A percentile compares a stretch with the other conserved stretches of the same genome.
These are phyloP conservation scores for Aspergillus sclerotioniger DNA, from an alignment of 495 filamentous ascomycete species.

Conservation along the genomic window DNA sequence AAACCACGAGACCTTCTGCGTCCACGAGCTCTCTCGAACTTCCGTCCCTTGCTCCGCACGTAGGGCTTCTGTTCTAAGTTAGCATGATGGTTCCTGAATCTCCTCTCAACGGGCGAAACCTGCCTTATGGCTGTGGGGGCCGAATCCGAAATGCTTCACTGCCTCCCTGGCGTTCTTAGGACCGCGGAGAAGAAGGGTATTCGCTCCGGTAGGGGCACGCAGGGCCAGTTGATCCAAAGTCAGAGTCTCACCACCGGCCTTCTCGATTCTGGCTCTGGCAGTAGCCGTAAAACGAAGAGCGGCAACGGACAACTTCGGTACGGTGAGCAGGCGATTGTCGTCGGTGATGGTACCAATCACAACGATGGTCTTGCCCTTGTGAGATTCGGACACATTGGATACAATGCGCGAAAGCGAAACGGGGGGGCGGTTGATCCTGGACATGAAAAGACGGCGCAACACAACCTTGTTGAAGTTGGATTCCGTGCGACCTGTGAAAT, in stretches of 20 bases:
- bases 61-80: constrained; percentile 74
- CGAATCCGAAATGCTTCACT: constrained; percentile 97
- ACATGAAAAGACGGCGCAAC: constrained; percentile 95
- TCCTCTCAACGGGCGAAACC: background rate
- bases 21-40: constrained; percentile 98
- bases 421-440: constrained; percentile 93
- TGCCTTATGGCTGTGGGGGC: constrained; percentile 96
- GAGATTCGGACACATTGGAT: constrained; percentile 58
- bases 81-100: constrained; percentile 11
- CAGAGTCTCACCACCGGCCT: constrained; percentile 88
- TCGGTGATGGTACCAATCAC: constrained; percentile 93
- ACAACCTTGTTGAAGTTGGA: constrained; percentile 95
- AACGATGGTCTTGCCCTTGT: constrained; percentile 87
- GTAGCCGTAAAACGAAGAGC: constrained; percentile 95
- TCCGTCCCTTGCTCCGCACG: constrained; percentile 95
- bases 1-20: constrained; percentile 94
- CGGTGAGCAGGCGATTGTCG: constrained; percentile 83
- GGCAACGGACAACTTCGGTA: constrained; percentile 89
- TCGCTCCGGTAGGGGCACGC: constrained; percentile 86
- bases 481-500: constrained; percentile 79
- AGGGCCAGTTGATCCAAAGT: constrained; percentile 96
- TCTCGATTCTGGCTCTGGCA: constrained; percentile 85
- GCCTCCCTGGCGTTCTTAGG: constrained; percentile 97
- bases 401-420: constrained; percentile 89
- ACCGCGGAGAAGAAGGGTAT: constrained; percentile 91